A percentile compares a stretch with the other conserved stretches of the same genome.
These are phyloP conservation scores for Microascus cirrosus DNA, from an alignment of 2,329 filamentous ascomycete genomes.

Conservation along the genomic window DNA sequence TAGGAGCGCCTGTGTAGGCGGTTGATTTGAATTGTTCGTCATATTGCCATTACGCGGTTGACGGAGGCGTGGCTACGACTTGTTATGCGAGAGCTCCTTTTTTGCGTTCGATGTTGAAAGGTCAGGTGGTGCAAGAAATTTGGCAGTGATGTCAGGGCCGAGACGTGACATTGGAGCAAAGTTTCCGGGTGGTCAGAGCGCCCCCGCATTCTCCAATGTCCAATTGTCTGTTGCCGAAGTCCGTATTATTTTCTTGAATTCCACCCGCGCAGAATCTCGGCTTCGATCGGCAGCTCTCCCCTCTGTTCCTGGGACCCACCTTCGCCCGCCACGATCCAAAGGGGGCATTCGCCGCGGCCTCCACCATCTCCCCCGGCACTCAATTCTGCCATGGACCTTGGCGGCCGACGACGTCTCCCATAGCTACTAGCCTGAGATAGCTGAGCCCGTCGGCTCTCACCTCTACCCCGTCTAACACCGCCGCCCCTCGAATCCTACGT, in stretches of 20 bases:
- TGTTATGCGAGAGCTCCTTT: too few species aligned
- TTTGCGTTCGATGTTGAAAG: background rate
- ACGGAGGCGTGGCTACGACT: background rate
- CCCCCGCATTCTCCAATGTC: background rate
- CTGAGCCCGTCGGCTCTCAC: background rate
- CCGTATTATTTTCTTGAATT: too few species aligned
- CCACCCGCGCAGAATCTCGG: background rate
- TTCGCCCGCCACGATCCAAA: background rate
- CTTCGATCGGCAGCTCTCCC: background rate
- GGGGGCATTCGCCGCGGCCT: background rate
- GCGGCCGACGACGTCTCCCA: background rate
- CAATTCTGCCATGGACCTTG: background rate
- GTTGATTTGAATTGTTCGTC: background rate
- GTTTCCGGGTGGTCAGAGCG: background rate
- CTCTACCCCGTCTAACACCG: background rate
- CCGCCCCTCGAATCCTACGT: background rate
- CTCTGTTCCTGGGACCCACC: background rate
- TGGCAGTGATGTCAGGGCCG: too few species aligned
- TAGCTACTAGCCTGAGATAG: background rate
- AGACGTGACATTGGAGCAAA: too few species aligned
- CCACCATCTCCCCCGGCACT: background rate
- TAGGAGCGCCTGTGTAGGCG: slow-evolving; percentile 54
- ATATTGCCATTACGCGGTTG: background rate
- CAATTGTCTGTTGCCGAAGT: too few species aligned
- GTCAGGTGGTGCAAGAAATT: background rate